Percentiles rank a stretch among this genome's conserved stretches.
Evolutionary conservation across 352 stramenopile genomes (phyloP).

Genomic region (Globisporangium paroecandrum): DNA sequence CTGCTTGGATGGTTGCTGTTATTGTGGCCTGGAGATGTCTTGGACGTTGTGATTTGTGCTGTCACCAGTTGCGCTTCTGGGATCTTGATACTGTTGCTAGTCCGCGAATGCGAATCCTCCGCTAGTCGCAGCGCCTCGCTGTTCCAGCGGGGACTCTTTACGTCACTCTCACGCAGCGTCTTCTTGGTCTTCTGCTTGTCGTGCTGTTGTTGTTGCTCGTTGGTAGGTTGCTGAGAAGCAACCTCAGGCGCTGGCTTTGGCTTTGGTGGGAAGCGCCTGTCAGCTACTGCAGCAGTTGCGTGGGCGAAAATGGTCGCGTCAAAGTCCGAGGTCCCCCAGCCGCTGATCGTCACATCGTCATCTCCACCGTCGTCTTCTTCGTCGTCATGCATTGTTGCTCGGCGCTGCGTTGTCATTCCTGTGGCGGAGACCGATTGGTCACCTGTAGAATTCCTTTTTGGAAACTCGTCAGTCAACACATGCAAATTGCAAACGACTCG

Average conservation of each 20-base stretch:
- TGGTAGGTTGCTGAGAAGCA: too few species aligned
- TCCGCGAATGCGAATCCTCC: neutral
- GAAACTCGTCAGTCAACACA: neutral
- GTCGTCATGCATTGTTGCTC: neutral
- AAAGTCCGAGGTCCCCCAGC: slow-evolving; percentile 24
- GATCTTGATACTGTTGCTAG: neutral
- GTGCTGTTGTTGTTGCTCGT: neutral
- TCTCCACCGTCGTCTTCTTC: slow-evolving; percentile 12
- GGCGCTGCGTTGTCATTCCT: neutral
- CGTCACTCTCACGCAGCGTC: neutral
- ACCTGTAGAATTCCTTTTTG: neutral
- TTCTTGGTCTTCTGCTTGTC: neutral
- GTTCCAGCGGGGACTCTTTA: too few species aligned
- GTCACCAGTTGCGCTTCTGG: neutral
- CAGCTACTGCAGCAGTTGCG: neutral
- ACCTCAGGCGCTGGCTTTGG: neutral
- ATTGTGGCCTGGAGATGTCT: neutral
- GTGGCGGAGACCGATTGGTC: neutral
- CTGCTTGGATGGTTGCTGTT: neutral
- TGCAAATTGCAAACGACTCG: neutral
- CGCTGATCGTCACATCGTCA: slow-evolving; percentile 21
- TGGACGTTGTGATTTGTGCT: neutral
- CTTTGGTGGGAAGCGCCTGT: too few species aligned
- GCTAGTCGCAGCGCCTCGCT: too few species aligned
- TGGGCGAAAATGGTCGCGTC: slow-evolving; percentile 11